These are phyloP conservation scores for Ganoderma sp. DNA, from an alignment of 1,284 basidiomycete genomes.

Conservation along the genomic window DNA sequence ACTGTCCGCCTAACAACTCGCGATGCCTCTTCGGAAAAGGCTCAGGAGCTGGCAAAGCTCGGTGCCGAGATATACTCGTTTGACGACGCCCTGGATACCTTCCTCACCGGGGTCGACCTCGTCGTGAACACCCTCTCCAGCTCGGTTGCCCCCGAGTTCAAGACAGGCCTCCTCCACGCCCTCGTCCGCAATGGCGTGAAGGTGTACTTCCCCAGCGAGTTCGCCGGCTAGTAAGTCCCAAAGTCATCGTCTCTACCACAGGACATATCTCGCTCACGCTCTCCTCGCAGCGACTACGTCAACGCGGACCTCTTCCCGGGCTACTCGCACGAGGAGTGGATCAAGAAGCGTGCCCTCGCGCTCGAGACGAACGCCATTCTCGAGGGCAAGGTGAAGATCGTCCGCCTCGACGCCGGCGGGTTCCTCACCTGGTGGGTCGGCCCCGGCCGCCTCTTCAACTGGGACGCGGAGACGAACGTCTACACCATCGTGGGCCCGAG, in stretches of 20 bases:
- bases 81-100: constrained; percentile 21
- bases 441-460: constrained; percentile 30
- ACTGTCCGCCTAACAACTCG: constrained; percentile 21
- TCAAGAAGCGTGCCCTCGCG: constrained; percentile 31
- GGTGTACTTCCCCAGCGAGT: constrained; percentile 40
- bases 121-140: constrained; percentile 30
- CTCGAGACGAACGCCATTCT: constrained; percentile 23
- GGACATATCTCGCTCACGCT: too few relatives aligned
- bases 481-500: constrained; percentile 33
- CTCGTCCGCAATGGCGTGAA: constrained; percentile 30
- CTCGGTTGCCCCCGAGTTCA: constrained; percentile 19
- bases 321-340: constrained; percentile 34
- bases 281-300: constrained; percentile 28
- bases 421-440: constrained; percentile 32
- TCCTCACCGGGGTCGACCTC: constrained; percentile 35
- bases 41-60: constrained; percentile 28
- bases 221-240: constrained; percentile 32
- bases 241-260: neutral
- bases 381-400: constrained; percentile 32
- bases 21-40: constrained; percentile 27
- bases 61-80: constrained; percentile 34
- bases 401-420: constrained; percentile 34
- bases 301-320: constrained; percentile 34
- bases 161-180: constrained; percentile 29
- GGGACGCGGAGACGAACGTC: constrained; percentile 29